Percentiles rank a stretch among this genome's conserved stretches.
Evolutionary conservation across 768 basidiomycete genomes (phyloP).

Genomic region (Mycena metata): DNA sequence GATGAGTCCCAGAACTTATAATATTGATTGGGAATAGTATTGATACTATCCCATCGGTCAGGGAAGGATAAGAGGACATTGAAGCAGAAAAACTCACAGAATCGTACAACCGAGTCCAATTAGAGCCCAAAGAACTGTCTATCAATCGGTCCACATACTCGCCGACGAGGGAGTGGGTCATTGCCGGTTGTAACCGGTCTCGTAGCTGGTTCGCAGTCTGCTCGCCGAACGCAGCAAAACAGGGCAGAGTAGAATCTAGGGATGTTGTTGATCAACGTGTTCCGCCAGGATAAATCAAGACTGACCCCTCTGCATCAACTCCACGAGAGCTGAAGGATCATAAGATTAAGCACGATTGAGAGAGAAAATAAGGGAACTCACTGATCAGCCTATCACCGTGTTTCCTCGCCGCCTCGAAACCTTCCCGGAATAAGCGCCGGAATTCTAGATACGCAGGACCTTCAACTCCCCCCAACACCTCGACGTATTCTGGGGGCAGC

Average conservation of each 20-base stretch:
- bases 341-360: slow-evolving; percentile 16
- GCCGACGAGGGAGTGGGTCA: slow-evolving; percentile 87
- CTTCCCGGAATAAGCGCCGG: slow-evolving; percentile 88
- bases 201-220: slow-evolving; percentile 90
- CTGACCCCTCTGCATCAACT: slow-evolving; percentile 96
- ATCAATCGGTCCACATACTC: slow-evolving; percentile 93
- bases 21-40: slow-evolving; percentile 93
- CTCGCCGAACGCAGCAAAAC: slow-evolving; percentile 91
- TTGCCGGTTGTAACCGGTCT: slow-evolving; percentile 93
- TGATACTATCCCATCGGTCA: slow-evolving; percentile 71
- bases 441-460: slow-evolving; percentile 86
- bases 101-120: slow-evolving; percentile 97
- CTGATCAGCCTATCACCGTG: slow-evolving; percentile 97
- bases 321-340: slow-evolving; percentile 72
- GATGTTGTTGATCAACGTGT: background rate
- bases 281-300: slow-evolving; percentile 16
- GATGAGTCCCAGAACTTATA: slow-evolving; percentile 53
- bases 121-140: slow-evolving; percentile 89
- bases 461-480: slow-evolving; percentile 91
- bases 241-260: slow-evolving; percentile 89
- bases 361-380: slow-evolving; percentile 51
- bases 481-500: slow-evolving; percentile 93
- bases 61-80: slow-evolving; percentile 1
- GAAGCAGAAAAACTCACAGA: slow-evolving; percentile 67
- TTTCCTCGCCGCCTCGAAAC: slow-evolving; percentile 94